phyloP scores from a whole-genome alignment of 2,329 filamentous ascomycete genomes.

The Cordyceps farinosa region DNA sequence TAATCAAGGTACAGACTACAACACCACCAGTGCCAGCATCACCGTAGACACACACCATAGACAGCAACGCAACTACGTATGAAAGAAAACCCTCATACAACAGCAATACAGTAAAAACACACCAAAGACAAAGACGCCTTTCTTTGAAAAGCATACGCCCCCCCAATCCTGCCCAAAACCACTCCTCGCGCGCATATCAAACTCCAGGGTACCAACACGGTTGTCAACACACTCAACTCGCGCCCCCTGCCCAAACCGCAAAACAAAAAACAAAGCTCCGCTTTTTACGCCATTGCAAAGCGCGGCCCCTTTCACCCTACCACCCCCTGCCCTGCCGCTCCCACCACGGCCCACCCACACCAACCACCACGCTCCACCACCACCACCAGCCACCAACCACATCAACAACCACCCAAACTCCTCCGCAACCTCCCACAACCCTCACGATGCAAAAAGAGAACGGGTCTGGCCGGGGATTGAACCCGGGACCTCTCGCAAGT shows the following conservation, averaged over 20 bases:
- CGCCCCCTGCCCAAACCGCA: neutral
- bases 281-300: neutral
- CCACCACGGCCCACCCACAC: neutral
- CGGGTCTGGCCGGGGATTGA: conserved; percentile 45
- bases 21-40: too few relatives aligned
- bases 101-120: neutral
- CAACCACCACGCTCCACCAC: neutral
- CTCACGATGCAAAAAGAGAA: conserved; percentile 24
- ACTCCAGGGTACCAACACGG: neutral
- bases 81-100: neutral
- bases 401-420: neutral
- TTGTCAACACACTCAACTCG: neutral
- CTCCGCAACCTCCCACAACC: neutral
- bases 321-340: too few relatives aligned
- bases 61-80: too few relatives aligned
- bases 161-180: neutral
- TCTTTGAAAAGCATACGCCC: too few relatives aligned
- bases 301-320: too few relatives aligned
- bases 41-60: too few relatives aligned
- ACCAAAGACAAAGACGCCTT: neutral
- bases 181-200: neutral
- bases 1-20: too few relatives aligned
- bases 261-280: neutral
- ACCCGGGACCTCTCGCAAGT: conserved; percentile 44
- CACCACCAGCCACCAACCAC: neutral